A percentile compares a stretch with the other conserved stretches of the same genome.
Conservation (phyloP, 371 early-diverging fungal species). For the Syncephalastrum racemosum region DNA sequence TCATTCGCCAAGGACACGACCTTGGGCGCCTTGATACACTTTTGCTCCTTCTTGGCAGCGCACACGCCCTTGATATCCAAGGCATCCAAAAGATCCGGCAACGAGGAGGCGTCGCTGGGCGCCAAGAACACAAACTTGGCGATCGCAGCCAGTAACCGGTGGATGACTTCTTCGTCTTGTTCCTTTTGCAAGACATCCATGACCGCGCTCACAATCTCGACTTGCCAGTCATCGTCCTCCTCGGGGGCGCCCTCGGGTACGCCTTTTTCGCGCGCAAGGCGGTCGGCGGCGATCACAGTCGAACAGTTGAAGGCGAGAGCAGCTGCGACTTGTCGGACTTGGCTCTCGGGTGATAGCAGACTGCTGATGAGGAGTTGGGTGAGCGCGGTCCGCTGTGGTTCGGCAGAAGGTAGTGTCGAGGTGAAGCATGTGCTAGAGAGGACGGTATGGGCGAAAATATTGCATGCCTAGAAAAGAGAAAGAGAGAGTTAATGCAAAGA, state of each 20-base stretch:
- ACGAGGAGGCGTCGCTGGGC: conserved; percentile 27
- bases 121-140: conserved; percentile 43
- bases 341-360: conserved; percentile 53
- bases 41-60: conserved; percentile 29
- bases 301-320: conserved; percentile 70
- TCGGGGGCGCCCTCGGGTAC: conserved; percentile 41
- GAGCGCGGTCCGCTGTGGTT: conserved; percentile 45
- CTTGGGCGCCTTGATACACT: conserved; percentile 19
- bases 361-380: conserved; percentile 64
- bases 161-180: conserved; percentile 41
- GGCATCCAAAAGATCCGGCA: conserved; percentile 32
- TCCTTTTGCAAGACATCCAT: conserved; percentile 61
- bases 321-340: conserved; percentile 66
- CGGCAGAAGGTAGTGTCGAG: conserved; percentile 36
- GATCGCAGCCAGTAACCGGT: conserved; percentile 42
- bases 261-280: conserved; percentile 44
- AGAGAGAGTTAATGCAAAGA: background rate
- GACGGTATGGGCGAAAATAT: conserved; percentile 50
- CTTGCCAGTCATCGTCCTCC: conserved; percentile 70
- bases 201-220: conserved; percentile 65
- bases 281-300: conserved; percentile 45
- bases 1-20: conserved; percentile 29
- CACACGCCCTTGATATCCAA: conserved; percentile 30
- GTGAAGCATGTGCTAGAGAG: conserved; percentile 52
- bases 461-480: conserved; percentile 47